Evolutionary conservation across 495 filamentous ascomycete genomes (phyloP), one percentile per base, ranked within the genome.

Genomic region (Cladorrhinum samala): DNA sequence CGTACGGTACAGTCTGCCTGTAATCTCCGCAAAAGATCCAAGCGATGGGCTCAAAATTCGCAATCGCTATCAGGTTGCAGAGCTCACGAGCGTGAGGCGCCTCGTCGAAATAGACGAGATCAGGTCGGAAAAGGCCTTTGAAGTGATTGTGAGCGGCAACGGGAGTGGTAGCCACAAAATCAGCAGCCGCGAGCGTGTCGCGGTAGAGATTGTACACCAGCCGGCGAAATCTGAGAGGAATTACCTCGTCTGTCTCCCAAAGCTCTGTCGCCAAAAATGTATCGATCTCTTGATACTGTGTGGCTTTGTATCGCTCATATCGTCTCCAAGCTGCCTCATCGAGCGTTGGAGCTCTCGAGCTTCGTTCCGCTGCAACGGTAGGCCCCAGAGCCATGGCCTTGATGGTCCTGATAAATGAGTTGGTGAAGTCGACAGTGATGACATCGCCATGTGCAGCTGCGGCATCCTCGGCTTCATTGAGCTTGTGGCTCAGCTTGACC

Each of bases 1-100:
- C 58, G 27, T 49, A 64, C 0, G 65, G 65, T 2, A 53, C 50
- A 0, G 65, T 68, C 39, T 66, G 65, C 2, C 61, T 49, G 16
- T 62, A 39, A 37, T 68, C 63, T 11, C 65, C 65, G 1, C 42
- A 53, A 49, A 66, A 63, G 30, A 66, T 50, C 60, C 59, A 66
- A 9, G 53, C 63, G 0, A 49, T 37, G 0, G 65, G 65, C 2
- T 56, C 23, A 16, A 64, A 68, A 23, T 59, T 51, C 0, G 63
- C 57, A n/a, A 68, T 51, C 0, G 62, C 46, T 1, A 68, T 64
- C 16, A 68, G 27, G 1, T 57, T 60, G 4, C 53, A 59, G 0
- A 66, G 51, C 53, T 68, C 65, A 1, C 63, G 19, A 0, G 62
- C 60, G 25, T 66, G 63, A 0, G 57, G 54, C 0, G 49, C 38